A percentile compares a stretch with the other conserved stretches of the same genome.
Conservation (phyloP, 495 filamentous ascomycete species). For the Hypoxylon intermedium region DNA sequence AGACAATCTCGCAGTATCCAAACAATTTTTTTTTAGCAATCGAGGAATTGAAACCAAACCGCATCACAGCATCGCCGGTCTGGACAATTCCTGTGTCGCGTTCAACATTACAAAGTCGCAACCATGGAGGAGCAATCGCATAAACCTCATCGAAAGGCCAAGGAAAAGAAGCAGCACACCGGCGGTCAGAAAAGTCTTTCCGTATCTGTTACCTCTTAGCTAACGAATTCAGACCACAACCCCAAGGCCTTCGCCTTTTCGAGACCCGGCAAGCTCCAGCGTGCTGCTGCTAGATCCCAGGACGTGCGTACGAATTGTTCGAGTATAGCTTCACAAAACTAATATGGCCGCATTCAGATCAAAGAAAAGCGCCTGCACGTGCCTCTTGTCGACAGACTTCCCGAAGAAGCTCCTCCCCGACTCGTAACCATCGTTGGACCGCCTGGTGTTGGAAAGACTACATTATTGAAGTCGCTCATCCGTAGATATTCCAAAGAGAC, state of each 20-base stretch:
- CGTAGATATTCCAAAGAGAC: conserved; percentile 95
- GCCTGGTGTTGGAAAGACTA: conserved; percentile 73
- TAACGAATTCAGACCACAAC: conserved; percentile 66
- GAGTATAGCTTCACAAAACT: conserved; percentile 1
- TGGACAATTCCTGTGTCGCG: conserved; percentile 7
- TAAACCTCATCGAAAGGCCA: conserved; percentile 81
- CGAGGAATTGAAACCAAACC: neutral
- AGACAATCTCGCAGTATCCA: neutral
- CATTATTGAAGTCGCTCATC: conserved; percentile 86
- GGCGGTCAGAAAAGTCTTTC: conserved; percentile 42
- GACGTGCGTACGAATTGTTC: conserved; percentile 67
- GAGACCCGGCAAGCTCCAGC: conserved; percentile 83
- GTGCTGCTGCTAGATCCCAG: conserved; percentile 83
- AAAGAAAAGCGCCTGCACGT: conserved; percentile 97
- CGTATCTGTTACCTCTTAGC: neutral
- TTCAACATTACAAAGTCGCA: conserved; percentile 16
- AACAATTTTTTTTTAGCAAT: conserved; percentile 19
- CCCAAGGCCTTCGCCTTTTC: conserved; percentile 92
- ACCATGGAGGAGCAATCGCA: conserved; percentile 85
- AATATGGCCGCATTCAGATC: conserved; percentile 59
- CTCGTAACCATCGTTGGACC: conserved; percentile 93
- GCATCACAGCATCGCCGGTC: conserved; percentile 6
- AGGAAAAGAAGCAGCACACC: conserved; percentile 86
- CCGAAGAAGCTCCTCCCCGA: conserved; percentile 92
- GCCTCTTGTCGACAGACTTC: conserved; percentile 90